phyloP scores from a whole-genome alignment of 495 filamentous ascomycete species.

The Neurospora sp. region DNA sequence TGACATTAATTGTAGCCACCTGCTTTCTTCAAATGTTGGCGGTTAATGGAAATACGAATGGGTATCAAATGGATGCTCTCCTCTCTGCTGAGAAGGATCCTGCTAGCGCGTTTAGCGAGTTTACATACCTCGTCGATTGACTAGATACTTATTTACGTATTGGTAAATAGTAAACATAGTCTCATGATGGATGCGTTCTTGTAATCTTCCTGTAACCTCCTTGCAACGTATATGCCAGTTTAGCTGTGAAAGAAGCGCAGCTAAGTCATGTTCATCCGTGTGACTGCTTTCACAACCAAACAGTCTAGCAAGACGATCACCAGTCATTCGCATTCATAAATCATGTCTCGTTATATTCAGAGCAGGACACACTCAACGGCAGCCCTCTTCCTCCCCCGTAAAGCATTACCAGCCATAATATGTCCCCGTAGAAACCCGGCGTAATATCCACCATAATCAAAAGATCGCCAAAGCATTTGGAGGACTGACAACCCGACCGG shows the following conservation, averaged over 20 bases:
- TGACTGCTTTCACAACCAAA: neutral
- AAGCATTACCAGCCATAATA: neutral
- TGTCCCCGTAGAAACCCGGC: neutral
- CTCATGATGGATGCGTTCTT: neutral
- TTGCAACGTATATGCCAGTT: neutral
- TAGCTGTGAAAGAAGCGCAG: neutral
- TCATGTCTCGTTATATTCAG: neutral
- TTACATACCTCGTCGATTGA: neutral
- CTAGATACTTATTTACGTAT: neutral
- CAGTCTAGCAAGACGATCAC: neutral
- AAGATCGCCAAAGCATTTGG: slow-evolving; percentile 31
- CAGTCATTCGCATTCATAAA: neutral
- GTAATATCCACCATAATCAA: neutral
- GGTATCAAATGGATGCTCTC: neutral
- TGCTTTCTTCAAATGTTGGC: neutral
- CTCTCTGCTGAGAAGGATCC: neutral
- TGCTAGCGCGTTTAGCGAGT: neutral
- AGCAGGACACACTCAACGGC: neutral
- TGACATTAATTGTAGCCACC: neutral
- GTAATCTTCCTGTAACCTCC: neutral
- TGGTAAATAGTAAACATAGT: neutral
- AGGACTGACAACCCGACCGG: slow-evolving; percentile 17
- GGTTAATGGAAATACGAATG: neutral
- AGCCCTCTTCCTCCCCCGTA: neutral
- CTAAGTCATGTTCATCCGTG: neutral